Conservation (phyloP, 202 grass and related monocot genomes). For the Digitaria exilis region DNA sequence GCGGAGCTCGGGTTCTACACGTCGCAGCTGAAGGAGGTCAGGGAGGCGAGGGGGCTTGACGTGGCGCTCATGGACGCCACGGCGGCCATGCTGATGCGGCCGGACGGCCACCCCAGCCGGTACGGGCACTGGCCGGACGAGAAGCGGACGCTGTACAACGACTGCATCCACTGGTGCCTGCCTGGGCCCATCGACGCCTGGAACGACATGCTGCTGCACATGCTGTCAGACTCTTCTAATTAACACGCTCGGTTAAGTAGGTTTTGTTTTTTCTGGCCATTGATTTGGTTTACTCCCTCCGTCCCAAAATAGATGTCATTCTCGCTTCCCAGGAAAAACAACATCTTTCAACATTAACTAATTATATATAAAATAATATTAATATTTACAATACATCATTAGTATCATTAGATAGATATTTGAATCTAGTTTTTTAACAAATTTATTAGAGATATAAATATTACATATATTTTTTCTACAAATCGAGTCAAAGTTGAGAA, state of each 20-base stretch:
- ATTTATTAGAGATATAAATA: too few relatives aligned
- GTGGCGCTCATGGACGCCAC: conserved; percentile 60
- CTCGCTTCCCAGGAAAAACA: too few relatives aligned
- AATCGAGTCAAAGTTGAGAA: too few relatives aligned
- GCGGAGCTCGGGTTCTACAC: conserved; percentile 56
- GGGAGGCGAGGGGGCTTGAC: conserved; percentile 32
- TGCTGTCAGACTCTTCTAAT: conserved; percentile 41
- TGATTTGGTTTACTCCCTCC: not conserved
- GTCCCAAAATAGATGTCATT: too few relatives aligned
- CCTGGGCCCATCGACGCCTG: conserved; percentile 66
- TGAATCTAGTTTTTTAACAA: too few relatives aligned
- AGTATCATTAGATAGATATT: too few relatives aligned
- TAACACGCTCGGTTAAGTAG: not conserved
- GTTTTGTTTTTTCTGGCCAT: not conserved
- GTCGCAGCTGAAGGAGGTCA: conserved; percentile 71
- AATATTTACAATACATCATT: too few relatives aligned
- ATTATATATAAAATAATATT: too few relatives aligned
- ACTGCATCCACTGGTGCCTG: conserved; percentile 82
- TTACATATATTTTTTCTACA: too few relatives aligned
- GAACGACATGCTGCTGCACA: conserved; percentile 68
- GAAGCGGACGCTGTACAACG: conserved; percentile 56
- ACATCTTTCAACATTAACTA: too few relatives aligned
- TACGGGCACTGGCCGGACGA: conserved; percentile 56
- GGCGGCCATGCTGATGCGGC: conserved; percentile 57
- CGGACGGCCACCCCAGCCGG: conserved; percentile 72